Percentiles rank a stretch among this genome's conserved stretches.
phyloP scores from a whole-genome alignment of 2,329 filamentous ascomycete species.

The Metarhizium album region DNA sequence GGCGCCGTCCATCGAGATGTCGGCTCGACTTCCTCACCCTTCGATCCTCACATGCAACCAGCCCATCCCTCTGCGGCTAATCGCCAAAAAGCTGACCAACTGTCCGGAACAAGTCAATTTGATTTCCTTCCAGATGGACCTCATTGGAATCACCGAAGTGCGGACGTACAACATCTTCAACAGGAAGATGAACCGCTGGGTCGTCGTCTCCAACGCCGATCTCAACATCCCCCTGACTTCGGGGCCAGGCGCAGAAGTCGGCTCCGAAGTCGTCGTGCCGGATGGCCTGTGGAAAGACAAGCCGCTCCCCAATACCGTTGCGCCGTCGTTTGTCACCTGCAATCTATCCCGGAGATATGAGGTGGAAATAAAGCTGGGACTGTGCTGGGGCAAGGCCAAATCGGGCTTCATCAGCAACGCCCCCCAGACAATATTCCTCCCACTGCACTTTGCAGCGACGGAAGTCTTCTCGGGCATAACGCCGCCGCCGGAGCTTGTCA shows the following conservation, averaged over 20 bases:
- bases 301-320: constrained; percentile 72
- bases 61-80: constrained; percentile 66
- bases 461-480: constrained; percentile 81
- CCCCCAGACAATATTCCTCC: constrained; percentile 61
- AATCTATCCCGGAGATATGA: constrained; percentile 77
- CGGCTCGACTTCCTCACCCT: constrained; percentile 74
- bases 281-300: constrained; percentile 60
- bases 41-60: constrained; percentile 84
- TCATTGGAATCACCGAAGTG: constrained; percentile 71
- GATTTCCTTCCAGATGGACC: constrained; percentile 67
- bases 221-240: constrained; percentile 61
- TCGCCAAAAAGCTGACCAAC: constrained; percentile 65
- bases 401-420: constrained; percentile 15
- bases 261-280: constrained; percentile 60
- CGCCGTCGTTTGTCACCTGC: constrained; percentile 79
- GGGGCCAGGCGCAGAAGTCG: constrained; percentile 41
- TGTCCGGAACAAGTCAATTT: constrained; percentile 63
- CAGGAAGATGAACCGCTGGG: constrained; percentile 62
- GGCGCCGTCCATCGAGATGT: constrained; percentile 62
- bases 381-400: constrained; percentile 58
- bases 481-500: constrained; percentile 65
- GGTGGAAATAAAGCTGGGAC: constrained; percentile 68
- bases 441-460: constrained; percentile 62
- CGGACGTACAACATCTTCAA: constrained; percentile 65
- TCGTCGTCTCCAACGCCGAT: constrained; percentile 61